Conservation (phyloP, 805 yeast species). For the Spathaspora boniae region DNA sequence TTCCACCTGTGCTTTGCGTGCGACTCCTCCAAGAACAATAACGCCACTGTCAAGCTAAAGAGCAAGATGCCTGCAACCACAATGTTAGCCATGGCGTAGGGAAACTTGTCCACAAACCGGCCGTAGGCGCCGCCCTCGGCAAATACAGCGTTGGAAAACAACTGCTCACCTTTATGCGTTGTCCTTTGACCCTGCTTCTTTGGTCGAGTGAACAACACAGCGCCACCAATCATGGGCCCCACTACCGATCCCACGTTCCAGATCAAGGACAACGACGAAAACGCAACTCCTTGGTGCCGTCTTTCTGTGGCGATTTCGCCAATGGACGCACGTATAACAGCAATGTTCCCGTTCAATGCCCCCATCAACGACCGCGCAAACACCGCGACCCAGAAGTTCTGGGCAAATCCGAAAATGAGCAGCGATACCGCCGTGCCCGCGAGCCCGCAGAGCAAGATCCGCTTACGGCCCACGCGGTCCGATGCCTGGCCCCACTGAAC, state of each 20-base stretch:
- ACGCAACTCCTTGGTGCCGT: constrained; percentile 60
- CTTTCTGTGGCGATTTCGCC: constrained; percentile 59
- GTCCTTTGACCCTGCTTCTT: constrained; percentile 4
- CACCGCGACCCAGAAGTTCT: constrained; percentile 49
- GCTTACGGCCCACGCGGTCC: constrained; percentile 56
- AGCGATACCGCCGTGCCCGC: constrained; percentile 49
- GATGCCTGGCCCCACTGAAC: constrained; percentile 59
- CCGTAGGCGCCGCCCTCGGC: constrained; percentile 17
- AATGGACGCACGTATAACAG: constrained; percentile 58
- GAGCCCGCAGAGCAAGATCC: constrained; percentile 49
- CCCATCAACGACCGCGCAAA: constrained; percentile 55
- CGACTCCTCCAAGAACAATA: constrained; percentile 38
- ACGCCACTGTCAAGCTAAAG: constrained; percentile 25
- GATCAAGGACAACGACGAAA: constrained; percentile 56
- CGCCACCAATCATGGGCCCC: constrained; percentile 57
- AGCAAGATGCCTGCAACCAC: constrained; percentile 28
- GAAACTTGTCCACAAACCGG: constrained; percentile 25
- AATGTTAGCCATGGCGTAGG: constrained; percentile 38
- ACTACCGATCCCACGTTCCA: constrained; percentile 60
- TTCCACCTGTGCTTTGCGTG: constrained; percentile 20
- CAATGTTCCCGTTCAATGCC: constrained; percentile 58
- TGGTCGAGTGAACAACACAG: constrained; percentile 50
- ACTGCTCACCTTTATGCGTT: too few relatives aligned
- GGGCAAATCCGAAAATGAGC: constrained; percentile 51
- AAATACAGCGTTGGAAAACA: too few relatives aligned